Base-by-base conservation (phyloP, 1,139 yeast genomes). In the Suhomyces panamericanus region DNA sequence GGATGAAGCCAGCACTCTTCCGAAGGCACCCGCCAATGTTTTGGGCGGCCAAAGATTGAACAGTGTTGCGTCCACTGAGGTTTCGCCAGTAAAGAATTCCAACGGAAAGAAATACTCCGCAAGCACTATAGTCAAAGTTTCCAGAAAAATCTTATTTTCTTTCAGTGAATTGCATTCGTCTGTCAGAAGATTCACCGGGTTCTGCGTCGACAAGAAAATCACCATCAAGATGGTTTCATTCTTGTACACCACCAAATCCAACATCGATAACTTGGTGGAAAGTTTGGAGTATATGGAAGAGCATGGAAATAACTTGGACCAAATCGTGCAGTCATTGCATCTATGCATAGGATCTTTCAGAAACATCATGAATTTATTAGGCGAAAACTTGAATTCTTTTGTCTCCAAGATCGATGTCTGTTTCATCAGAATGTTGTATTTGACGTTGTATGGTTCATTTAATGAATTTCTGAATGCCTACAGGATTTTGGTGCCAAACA, bases 401-500 rank as follows among this genome's bases (percentile, higher is more conserved):
- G 77, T 80, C 20, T 73, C 70, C 35, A 78, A 75, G 41, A 79
- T 81, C 35, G 95, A 87, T 59, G 73, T 84, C 22, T 80, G 87
- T 52, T 85, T 83, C 55, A 73, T 87, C 6, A 72, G 97, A 51
- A 77, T 88, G 76, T 75, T 87, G 35, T 81, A 87, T 49, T 74
- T 89, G 59, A 78, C 89, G 3, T 60, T 88, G 11, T 81, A 78
- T 59, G 89, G 95, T 13, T 78, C 95, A 2, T 80, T 88, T 50
- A 78, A 81, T 47, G 98, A 91, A 62, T 67, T 90, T 38, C 75
- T 77, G 52, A 87, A 88, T 59, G 86, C 95, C 0, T 86, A 87
- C 75, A 73, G 72, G 50, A 66, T 81, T 1, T 58, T 85, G 26
- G 65, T 72, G 0, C 80, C 83, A 4, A 47, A 42, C 22, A 30